Conservation (phyloP, 2,329 filamentous ascomycete genomes). For the Shiraia bambusicola region DNA sequence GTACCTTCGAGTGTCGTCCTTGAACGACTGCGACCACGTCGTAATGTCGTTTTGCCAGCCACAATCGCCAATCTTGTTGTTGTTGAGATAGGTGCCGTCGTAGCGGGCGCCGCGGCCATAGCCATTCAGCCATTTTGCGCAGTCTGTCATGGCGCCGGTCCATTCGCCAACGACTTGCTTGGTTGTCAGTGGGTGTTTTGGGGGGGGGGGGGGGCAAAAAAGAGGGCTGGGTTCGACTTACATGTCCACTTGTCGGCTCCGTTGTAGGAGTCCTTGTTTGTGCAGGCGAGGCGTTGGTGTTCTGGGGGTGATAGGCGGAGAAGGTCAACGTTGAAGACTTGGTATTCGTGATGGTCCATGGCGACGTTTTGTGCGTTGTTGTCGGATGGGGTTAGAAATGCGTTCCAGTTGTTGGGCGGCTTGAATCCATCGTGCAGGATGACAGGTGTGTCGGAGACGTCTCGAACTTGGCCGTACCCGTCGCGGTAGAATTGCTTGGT, state of each 20-base stretch:
- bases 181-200: too few species aligned
- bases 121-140: constrained; percentile 56
- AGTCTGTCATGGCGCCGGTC: constrained; percentile 67
- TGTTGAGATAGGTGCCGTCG: constrained; percentile 56
- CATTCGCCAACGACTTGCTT: constrained; percentile 71
- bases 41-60: constrained; percentile 51
- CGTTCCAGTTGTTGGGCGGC: constrained; percentile 60
- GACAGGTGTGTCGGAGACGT: constrained; percentile 52
- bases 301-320: constrained; percentile 53
- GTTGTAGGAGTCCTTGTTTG: constrained; percentile 51
- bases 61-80: constrained; percentile 57
- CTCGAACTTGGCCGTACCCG: constrained; percentile 52
- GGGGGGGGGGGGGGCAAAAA: too few species aligned
- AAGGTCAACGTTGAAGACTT: constrained; percentile 59
- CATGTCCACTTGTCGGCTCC: constrained; percentile 62
- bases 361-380: constrained; percentile 57
- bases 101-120: constrained; percentile 62
- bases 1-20: constrained; percentile 52
- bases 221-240: constrained; percentile 6
- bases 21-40: constrained; percentile 50
- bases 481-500: constrained; percentile 59
- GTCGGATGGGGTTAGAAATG: constrained; percentile 56
- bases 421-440: constrained; percentile 62
- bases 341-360: constrained; percentile 70
- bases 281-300: constrained; percentile 60